Base-by-base conservation (phyloP, 805 yeast species). In the Monosporozyma servazzii region DNA sequence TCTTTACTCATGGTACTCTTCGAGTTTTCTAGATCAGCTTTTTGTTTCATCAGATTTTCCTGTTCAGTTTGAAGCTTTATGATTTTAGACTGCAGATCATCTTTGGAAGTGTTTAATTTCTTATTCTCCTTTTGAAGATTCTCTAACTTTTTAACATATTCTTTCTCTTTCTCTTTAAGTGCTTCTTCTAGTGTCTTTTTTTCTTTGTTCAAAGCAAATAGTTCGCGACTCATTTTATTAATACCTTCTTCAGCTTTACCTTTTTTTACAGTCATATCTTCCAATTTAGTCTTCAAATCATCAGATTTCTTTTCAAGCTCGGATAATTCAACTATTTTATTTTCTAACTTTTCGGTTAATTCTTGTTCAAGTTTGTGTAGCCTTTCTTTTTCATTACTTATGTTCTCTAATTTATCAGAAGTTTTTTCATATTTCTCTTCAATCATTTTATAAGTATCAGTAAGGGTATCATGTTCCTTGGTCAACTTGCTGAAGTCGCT, bases 191-290 rank as follows among this genome's bases (percentile, higher is more conserved):
- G 59, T 0, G 76, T 75, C 1, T 77, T 80, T 52, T 82, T 82
- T 33, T 80, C 80, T 51, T 78, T 79, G 0, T 81, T 75, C 43
- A 88, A 70, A 47, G 77, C 77, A 65, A 88, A 78, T 30, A 90
- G 70, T 56, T 90, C 98, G 40, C 91, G 73, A 50, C 84, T 85
- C 96, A 90, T 86, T 58, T 88, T 89, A 63, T 89, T 89, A 48
- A 90, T 83, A 3, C 96, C 97, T 53, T 80, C 83, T 60, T 90
- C 96, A 1, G 91, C 86, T 56, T 78, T 82, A 25, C 74, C 73
- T 58, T 80, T 84, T 11, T 75, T 77, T 1, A 41, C 55, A 1
- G 54, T 54, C 5, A 65, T 48, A 1, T 54, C 61, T 5, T 61
- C 58, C 3, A 73, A 54, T 11, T 66, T 65, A 2, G 55, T 55